phyloP scores from a whole-genome alignment of 1,284 basidiomycete genomes.

The Inonotus hispidus region DNA sequence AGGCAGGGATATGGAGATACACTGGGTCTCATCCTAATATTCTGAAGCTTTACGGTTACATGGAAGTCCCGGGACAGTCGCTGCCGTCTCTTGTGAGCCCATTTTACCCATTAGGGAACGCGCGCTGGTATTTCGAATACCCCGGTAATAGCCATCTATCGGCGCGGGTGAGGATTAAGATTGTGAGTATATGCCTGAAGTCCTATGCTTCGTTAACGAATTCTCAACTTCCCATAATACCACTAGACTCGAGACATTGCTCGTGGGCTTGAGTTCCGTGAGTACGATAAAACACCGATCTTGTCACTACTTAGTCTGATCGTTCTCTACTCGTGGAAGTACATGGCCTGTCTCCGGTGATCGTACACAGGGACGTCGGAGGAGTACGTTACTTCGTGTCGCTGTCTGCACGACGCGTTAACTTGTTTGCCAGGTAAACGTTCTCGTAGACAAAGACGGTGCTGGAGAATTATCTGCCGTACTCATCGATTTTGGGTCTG shows the following conservation, averaged over 20 bases:
- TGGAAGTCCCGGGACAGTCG: background rate
- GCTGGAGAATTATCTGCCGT: background rate
- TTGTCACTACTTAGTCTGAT: background rate
- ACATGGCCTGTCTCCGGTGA: background rate
- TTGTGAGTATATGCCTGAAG: background rate
- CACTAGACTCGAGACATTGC: background rate
- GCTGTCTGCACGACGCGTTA: background rate
- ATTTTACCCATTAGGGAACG: background rate
- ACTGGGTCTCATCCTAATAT: background rate
- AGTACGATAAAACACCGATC: background rate
- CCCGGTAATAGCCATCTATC: background rate
- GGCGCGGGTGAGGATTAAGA: background rate
- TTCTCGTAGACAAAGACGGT: background rate
- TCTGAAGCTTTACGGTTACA: background rate
- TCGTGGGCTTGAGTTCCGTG: background rate
- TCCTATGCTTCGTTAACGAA: no score
- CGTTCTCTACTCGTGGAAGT: no score
- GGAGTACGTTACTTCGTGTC: background rate
- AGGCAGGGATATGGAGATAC: background rate
- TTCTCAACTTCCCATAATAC: no score
- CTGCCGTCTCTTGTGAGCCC: background rate
- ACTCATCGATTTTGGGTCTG: slow-evolving; percentile 4
- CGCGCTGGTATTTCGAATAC: background rate
- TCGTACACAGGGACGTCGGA: slow-evolving; percentile 5
- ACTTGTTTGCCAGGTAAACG: background rate